Evolutionary conservation across 2,329 filamentous ascomycete species (phyloP).

Genomic region (Xylariaceae sp.): DNA sequence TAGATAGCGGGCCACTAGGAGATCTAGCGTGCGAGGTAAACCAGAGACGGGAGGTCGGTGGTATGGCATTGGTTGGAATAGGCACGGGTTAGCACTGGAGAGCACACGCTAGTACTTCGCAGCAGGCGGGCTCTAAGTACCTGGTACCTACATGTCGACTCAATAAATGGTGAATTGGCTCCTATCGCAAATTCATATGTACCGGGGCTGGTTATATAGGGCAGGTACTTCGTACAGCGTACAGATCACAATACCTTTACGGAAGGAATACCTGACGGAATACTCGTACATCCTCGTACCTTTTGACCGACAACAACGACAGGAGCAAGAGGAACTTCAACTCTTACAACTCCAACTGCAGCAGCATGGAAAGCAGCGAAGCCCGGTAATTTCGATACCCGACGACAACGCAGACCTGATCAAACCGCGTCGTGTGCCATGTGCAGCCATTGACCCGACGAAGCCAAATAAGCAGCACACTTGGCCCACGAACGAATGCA

Average conservation of each 20-base stretch:
- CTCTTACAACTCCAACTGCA: background rate
- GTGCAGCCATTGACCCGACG: background rate
- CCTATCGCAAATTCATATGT: background rate
- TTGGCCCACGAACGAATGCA: constrained; percentile 8
- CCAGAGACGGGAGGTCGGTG: too few relatives aligned
- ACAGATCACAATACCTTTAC: too few relatives aligned
- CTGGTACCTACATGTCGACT: background rate
- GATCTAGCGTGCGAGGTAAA: background rate
- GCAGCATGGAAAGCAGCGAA: background rate
- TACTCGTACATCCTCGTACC: too few relatives aligned
- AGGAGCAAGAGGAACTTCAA: background rate
- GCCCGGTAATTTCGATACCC: background rate
- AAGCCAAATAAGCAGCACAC: background rate
- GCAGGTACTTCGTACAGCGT: too few relatives aligned
- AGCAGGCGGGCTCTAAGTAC: background rate
- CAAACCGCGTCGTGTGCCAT: background rate
- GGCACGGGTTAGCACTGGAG: too few relatives aligned
- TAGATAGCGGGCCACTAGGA: background rate
- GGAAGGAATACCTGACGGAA: too few relatives aligned
- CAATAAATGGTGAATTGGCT: background rate
- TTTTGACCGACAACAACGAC: background rate
- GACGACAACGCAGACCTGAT: background rate
- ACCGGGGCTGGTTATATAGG: too few relatives aligned
- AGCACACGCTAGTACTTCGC: background rate
- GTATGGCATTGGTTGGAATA: too few relatives aligned